Evolutionary conservation across 441 rosid genomes (phyloP), one percentile per base, ranked within the genome.

Genomic region (Macaranga tanarius): DNA sequence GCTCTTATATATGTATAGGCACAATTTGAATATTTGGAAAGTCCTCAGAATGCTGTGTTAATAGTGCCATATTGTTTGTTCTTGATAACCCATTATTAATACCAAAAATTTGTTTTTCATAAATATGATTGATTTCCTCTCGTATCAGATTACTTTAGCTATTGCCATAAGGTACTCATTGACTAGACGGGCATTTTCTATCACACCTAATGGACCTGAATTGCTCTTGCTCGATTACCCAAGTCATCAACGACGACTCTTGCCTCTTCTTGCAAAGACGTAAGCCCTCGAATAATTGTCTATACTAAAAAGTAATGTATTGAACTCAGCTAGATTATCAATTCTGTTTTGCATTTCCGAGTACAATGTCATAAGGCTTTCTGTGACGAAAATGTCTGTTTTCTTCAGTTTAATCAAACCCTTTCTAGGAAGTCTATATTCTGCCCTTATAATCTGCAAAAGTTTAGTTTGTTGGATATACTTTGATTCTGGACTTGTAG

Each of bases 241-340:
- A 60, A 91, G 90, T 80, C 96, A 95, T 82, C 99, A 92, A 80
- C 83, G 91, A 42, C 86, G 99, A 70, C 89, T 95, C 68, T 79
- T 95, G 79, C 97, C 99, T 69, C 97, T 92, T 63, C 87, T 95
- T 80, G 97, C 97, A 44, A 95, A 92, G 86, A 89, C 89, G 97
- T 91, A 80, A 83, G 95, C 60, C 58, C 76, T 68, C 67, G 10
- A 38, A 44, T 55, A 20, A 28, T 54, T 8, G 42, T 40, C 13
- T 10, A 15, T 71, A 48, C 26, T 22, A n/a, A 59, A 55, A 20
- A 26, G 2, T 70, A 2, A 34, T 48, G 23, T 51, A 55, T 52
- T 58, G 15, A 28, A 17, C 15, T 64, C 58, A 3, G 65, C 2
- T 58, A 51, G 23, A 61, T 47, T 47, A 11, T 44, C 20, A 23